phyloP scores from a whole-genome alignment of 2,329 filamentous ascomycete genomes.

The Pseudocercospora crystallina region DNA sequence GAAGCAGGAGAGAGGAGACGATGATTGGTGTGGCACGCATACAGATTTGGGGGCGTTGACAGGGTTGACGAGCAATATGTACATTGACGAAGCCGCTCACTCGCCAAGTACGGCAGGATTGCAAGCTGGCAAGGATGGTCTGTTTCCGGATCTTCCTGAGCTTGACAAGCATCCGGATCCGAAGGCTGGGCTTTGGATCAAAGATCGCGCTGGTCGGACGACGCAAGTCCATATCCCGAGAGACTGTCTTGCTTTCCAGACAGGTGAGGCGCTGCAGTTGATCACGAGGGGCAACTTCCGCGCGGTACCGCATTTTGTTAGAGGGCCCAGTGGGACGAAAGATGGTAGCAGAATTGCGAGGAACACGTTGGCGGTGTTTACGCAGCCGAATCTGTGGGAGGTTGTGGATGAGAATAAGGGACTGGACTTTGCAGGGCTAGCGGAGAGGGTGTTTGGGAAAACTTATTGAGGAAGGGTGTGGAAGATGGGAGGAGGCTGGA shows the following conservation, averaged over 20 bases:
- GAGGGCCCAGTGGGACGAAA: slow-evolving; percentile 58
- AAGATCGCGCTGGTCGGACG: slow-evolving; percentile 74
- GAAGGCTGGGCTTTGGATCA: slow-evolving; percentile 87
- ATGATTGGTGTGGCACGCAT: slow-evolving; percentile 93
- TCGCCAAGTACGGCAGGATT: slow-evolving; percentile 28
- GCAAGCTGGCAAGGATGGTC: background rate
- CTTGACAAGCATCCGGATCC: slow-evolving; percentile 76
- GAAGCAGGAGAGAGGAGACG: slow-evolving; percentile 52
- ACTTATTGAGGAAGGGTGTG: slow-evolving; percentile 17
- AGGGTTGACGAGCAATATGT: slow-evolving; percentile 93
- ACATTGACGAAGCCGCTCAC: slow-evolving; percentile 71
- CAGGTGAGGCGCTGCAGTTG: slow-evolving; percentile 83
- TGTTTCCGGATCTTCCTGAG: slow-evolving; percentile 57
- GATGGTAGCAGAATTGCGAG: slow-evolving; percentile 51
- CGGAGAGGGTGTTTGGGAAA: slow-evolving; percentile 22
- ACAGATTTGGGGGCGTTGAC: slow-evolving; percentile 93
- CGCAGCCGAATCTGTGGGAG: slow-evolving; percentile 87
- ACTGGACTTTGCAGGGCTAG: slow-evolving; percentile 22
- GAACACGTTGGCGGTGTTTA: slow-evolving; percentile 95
- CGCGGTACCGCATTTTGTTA: slow-evolving; percentile 93
- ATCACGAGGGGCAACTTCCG: slow-evolving; percentile 91
- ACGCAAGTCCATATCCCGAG: slow-evolving; percentile 91
- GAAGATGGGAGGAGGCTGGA: no score
- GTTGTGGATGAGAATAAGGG: slow-evolving; percentile 68
- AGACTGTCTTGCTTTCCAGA: slow-evolving; percentile 94